A percentile compares a stretch with the other conserved stretches of the same genome.
phyloP scores from a whole-genome alignment of 106 monocot species.

The Platanthera zijinensis region DNA sequence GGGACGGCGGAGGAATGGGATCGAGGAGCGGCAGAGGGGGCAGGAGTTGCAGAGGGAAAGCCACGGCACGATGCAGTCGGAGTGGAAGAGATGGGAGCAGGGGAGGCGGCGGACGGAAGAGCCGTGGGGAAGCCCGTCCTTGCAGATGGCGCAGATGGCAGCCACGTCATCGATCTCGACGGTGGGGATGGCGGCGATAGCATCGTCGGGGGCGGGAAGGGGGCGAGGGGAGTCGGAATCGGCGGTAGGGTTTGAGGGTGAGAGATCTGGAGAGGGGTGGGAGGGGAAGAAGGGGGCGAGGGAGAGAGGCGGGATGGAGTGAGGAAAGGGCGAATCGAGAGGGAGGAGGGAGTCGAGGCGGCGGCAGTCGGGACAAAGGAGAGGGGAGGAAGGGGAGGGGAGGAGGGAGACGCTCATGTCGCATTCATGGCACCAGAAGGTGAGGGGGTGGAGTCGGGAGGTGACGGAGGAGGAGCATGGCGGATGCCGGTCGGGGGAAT shows the following conservation, averaged over 20 bases:
- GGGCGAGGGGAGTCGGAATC: constrained; percentile 14
- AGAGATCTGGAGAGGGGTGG: constrained; percentile 13
- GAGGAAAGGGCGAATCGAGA: background rate
- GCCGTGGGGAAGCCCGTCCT: constrained; percentile 46
- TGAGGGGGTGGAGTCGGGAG: constrained; percentile 14
- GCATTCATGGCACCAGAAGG: constrained; percentile 60
- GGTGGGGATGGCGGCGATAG: constrained; percentile 46
- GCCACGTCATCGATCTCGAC: constrained; percentile 33
- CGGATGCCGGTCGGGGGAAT: background rate
- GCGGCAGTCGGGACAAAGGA: constrained; percentile 40
- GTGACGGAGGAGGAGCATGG: background rate
- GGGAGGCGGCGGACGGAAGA: constrained; percentile 41
- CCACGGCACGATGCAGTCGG: constrained; percentile 69
- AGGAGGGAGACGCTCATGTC: constrained; percentile 37
- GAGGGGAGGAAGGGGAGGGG: constrained; percentile 9
- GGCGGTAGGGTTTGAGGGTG: background rate
- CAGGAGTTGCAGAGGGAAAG: constrained; percentile 55
- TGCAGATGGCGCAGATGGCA: constrained; percentile 58
- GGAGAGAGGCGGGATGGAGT: background rate
- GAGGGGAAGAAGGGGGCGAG: background rate
- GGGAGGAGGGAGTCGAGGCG: constrained; percentile 7
- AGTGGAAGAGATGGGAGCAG: constrained; percentile 66
- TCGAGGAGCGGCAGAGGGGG: constrained; percentile 53
- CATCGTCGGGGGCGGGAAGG: constrained; percentile 15
- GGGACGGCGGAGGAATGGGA: constrained; percentile 15